Conservation (phyloP, 495 filamentous ascomycete genomes). For the Lichenothelia convexa region DNA sequence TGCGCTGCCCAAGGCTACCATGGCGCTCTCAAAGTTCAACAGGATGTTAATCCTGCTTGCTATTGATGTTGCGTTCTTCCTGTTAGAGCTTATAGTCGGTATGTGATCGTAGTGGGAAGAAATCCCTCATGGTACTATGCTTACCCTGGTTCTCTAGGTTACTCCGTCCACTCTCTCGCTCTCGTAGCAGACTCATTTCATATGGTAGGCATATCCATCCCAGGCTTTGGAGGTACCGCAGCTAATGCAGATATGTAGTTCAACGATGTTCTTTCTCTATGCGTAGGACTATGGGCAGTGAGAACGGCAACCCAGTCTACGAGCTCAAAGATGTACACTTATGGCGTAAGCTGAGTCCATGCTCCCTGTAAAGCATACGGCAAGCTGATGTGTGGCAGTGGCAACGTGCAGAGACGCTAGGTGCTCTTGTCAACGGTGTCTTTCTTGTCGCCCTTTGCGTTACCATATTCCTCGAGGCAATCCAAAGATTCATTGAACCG, state of each 20-base stretch:
- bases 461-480: conserved; percentile 86
- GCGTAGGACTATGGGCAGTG: conserved; percentile 89
- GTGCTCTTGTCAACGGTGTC: conserved; percentile 87
- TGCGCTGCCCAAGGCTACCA: conserved; percentile 20
- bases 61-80: conserved; percentile 78
- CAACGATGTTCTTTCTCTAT: conserved; percentile 88
- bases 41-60: conserved; percentile 83
- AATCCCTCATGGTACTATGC: too few species aligned
- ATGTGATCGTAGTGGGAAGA: conserved; percentile 9
- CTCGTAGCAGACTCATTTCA: conserved; percentile 95
- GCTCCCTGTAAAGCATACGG: conserved; percentile 5
- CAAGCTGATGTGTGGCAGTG: conserved; percentile 37
- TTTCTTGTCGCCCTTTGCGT: conserved; percentile 91
- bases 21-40: conserved; percentile 85
- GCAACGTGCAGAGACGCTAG: conserved; percentile 95
- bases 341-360: conserved; percentile 46
- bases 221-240: too few species aligned
- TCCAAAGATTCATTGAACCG: conserved; percentile 75
- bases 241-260: too few species aligned
- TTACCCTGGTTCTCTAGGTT: conserved; percentile 29
- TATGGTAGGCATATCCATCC: conserved; percentile 46
- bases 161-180: conserved; percentile 74
- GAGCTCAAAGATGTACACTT: conserved; percentile 76
- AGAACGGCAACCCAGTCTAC: conserved; percentile 61
- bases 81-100: conserved; percentile 71